Base-by-base conservation (phyloP, 768 basidiomycete genomes). In the Termitomyces sp. region DNA sequence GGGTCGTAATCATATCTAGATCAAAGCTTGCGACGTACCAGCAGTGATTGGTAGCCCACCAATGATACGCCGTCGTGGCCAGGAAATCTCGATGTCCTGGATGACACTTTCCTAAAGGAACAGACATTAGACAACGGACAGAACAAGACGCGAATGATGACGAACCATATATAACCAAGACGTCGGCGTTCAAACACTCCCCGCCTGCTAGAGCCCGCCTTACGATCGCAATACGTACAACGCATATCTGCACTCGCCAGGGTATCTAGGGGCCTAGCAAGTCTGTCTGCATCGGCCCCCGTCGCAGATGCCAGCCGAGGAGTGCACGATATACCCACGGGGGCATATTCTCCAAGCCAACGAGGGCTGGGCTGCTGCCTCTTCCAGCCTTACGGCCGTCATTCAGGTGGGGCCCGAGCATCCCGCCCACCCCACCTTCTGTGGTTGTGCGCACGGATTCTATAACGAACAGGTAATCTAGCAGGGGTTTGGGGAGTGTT, bases 221-320 rank as follows among this genome's bases (percentile, higher is more conserved):
- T 52, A 41, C 38, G 51, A 52, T 52, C 51, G 9, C 51, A 41
- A 41, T 52, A 41, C 38, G 38, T 40, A 40, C 38, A 38, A 31
- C 31, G 51, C 27, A 56, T 56, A 47, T 45, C n/a, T 31, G 45
- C 37, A 41, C 54, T 47, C 35, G 8, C 31, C 46, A 48, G 46
- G 46, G 54, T 56, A 56, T 56, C 54, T 56, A 56, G 54, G 38
- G 46, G 29, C 37, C 25, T 38, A 56, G 46, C 45, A 41, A 56
- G 45, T 29, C 37, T 29, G 29, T 48, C 45, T 47, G 46, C 54
- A 35, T 37, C 46, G n/a, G 38, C 27, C 35, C 46, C 54, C 46
- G 10, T 56, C 29, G 46, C 38, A 56, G 46, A 56, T 56, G 54
- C 54, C 54, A 32, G 54, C 54, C 46, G 35, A 29, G 6, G 38